phyloP scores from a whole-genome alignment of 495 filamentous ascomycete genomes.

The Penicillium crystallinum region DNA sequence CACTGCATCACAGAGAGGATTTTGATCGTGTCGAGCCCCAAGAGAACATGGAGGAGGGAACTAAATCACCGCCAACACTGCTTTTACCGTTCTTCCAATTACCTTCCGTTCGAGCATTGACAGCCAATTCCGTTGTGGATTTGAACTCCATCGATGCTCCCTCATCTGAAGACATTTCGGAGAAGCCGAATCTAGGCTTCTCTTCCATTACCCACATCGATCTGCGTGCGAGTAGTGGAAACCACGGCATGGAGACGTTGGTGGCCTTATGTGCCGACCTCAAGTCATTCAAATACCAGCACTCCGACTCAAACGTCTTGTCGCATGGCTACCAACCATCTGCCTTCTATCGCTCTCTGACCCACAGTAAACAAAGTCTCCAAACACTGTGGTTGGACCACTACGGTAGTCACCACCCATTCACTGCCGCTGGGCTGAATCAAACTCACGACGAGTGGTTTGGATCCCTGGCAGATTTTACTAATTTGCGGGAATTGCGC shows the following conservation, averaged over 20 bases:
- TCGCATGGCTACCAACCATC: conserved; percentile 27
- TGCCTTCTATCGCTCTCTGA: conserved; percentile 25
- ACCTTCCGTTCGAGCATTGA: conserved; percentile 23
- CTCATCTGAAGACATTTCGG: background rate
- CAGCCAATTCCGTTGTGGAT: conserved; percentile 28
- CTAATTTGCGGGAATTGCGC: conserved; percentile 28
- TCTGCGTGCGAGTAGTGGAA: conserved; percentile 26
- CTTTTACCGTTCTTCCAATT: conserved; percentile 28
- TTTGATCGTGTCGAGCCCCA: background rate
- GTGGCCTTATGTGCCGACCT: conserved; percentile 22
- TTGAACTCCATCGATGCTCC: background rate
- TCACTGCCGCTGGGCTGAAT: conserved; percentile 29
- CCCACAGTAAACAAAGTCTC: conserved; percentile 23
- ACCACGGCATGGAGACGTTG: conserved; percentile 23
- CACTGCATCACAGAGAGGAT: conserved; percentile 15
- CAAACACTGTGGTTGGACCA: conserved; percentile 33
- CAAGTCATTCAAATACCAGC: conserved; percentile 35
- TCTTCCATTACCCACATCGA: conserved; percentile 26
- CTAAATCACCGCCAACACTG: background rate
- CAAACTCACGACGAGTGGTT: conserved; percentile 35
- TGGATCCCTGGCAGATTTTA: conserved; percentile 28
- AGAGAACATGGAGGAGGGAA: background rate
- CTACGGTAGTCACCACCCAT: conserved; percentile 27
- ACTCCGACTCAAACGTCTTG: conserved; percentile 26
- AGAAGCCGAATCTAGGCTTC: background rate